Evolutionary conservation across 2,329 filamentous ascomycete species (phyloP).

Genomic region (Cordyceps tenuipes): DNA sequence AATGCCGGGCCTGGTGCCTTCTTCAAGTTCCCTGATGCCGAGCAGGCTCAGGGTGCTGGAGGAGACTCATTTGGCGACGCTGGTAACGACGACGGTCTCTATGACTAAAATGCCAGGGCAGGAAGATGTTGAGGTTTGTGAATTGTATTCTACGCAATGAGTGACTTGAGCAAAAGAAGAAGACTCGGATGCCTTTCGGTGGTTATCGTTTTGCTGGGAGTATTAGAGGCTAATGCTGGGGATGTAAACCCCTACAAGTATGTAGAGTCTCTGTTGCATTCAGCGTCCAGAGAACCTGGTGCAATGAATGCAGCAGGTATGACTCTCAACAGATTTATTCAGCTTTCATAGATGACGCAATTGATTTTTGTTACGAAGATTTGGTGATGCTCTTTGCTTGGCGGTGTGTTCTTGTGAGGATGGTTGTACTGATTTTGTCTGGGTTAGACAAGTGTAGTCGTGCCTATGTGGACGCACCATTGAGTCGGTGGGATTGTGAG

Average conservation of each 20-base stretch:
- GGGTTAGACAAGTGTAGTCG: neutral
- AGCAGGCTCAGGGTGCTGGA: slow-evolving; percentile 56
- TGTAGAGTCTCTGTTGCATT: slow-evolving; percentile 1
- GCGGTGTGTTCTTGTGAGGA: neutral
- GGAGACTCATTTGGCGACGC: slow-evolving; percentile 68
- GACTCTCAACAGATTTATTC: slow-evolving; percentile 15
- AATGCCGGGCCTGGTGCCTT: slow-evolving; percentile 89
- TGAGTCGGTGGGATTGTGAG: neutral
- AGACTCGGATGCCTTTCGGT: slow-evolving; percentile 15
- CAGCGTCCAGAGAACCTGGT: neutral
- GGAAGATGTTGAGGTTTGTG: neutral
- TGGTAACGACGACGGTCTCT: slow-evolving; percentile 93
- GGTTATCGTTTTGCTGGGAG: slow-evolving; percentile 23
- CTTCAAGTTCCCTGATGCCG: slow-evolving; percentile 87
- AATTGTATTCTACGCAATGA: slow-evolving; percentile 14
- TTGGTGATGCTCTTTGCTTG: neutral
- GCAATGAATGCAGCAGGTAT: neutral
- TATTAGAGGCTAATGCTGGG: slow-evolving; percentile 19
- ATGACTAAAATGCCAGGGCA: slow-evolving; percentile 59
- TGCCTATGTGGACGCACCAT: no score
- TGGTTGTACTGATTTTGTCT: neutral
- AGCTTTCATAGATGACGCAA: slow-evolving; percentile 25
- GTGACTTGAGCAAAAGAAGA: slow-evolving; percentile 10
- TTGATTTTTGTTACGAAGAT: slow-evolving; percentile 18
- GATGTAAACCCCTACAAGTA: slow-evolving; percentile 5